phyloP scores from a whole-genome alignment of 2,329 filamentous ascomycete species.

The Shiraia sp. region DNA sequence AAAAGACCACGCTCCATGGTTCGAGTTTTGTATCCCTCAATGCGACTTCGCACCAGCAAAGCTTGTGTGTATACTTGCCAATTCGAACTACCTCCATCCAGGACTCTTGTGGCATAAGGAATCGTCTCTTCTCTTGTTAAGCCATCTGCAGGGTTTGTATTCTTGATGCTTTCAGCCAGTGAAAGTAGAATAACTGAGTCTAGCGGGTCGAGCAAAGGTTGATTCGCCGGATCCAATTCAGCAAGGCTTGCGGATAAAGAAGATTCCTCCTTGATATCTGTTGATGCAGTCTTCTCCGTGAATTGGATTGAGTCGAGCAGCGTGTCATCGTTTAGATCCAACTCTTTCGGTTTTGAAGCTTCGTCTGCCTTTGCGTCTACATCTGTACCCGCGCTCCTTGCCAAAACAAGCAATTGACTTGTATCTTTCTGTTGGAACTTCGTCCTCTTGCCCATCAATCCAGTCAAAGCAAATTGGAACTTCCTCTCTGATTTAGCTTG shows the following conservation, averaged over 20 bases:
- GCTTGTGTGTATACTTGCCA: conserved; percentile 99
- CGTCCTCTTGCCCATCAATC: conserved; percentile 82
- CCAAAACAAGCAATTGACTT: conserved; percentile 89
- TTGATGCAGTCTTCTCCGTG: conserved; percentile 56
- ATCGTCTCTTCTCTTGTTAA: conserved; percentile 92
- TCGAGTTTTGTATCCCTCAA: conserved; percentile 83
- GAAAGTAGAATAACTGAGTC: conserved; percentile 87
- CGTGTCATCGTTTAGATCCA: conserved; percentile 90
- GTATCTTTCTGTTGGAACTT: conserved; percentile 77
- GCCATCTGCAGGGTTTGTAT: conserved; percentile 81
- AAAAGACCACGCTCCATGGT: conserved; percentile 88
- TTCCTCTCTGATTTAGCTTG: conserved; percentile 68
- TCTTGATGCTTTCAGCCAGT: conserved; percentile 83
- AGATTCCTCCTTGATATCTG: conserved; percentile 50
- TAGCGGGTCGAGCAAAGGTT: conserved; percentile 78
- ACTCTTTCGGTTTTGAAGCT: conserved; percentile 62
- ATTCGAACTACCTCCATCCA: conserved; percentile 87
- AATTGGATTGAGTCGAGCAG: conserved; percentile 87
- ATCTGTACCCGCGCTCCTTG: conserved; percentile 64
- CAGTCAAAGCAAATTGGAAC: conserved; percentile 82
- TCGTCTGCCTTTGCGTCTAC: conserved; percentile 16
- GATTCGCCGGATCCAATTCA: conserved; percentile 72
- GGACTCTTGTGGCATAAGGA: conserved; percentile 85
- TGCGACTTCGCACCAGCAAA: conserved; percentile 82
- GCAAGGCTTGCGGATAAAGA: conserved; percentile 65